phyloP scores from a whole-genome alignment of 345 rosid genomes.

The Eucalyptus coolabah region DNA sequence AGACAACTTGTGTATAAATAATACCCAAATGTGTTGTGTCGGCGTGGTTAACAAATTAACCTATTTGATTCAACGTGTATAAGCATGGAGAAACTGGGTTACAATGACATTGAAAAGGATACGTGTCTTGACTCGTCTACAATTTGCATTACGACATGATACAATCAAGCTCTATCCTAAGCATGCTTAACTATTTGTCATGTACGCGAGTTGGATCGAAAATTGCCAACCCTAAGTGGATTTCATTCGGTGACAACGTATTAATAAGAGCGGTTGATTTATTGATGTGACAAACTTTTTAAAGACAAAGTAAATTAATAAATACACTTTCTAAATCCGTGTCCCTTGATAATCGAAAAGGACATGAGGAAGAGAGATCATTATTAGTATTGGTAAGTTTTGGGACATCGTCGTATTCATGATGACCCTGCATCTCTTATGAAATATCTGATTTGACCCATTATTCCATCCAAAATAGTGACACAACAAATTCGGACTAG shows the following conservation, averaged over 20 bases:
- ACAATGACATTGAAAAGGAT: background rate
- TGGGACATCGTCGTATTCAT: background rate
- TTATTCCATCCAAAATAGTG: background rate
- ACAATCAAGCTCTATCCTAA: background rate
- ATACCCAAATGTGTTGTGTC: too few relatives aligned
- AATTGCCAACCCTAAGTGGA: background rate
- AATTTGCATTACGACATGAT: accelerated
- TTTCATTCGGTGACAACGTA: accelerated
- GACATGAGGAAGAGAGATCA: background rate
- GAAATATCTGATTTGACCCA: background rate
- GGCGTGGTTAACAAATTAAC: too few relatives aligned
- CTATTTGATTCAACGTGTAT: too few relatives aligned
- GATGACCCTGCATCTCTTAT: background rate
- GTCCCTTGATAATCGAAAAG: background rate
- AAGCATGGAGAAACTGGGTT: background rate
- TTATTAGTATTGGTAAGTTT: background rate
- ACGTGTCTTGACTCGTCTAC: background rate
- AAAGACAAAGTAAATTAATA: background rate
- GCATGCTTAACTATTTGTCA: background rate
- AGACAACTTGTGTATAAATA: too few relatives aligned
- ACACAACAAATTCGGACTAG: too few relatives aligned
- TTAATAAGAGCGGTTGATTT: background rate
- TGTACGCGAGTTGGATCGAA: background rate
- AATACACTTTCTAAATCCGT: background rate
- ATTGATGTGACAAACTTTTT: background rate